Evolutionary conservation across 2,329 filamentous ascomycete species (phyloP), one percentile per base, ranked within the genome.

Genomic region (Diaporthe sp.): DNA sequence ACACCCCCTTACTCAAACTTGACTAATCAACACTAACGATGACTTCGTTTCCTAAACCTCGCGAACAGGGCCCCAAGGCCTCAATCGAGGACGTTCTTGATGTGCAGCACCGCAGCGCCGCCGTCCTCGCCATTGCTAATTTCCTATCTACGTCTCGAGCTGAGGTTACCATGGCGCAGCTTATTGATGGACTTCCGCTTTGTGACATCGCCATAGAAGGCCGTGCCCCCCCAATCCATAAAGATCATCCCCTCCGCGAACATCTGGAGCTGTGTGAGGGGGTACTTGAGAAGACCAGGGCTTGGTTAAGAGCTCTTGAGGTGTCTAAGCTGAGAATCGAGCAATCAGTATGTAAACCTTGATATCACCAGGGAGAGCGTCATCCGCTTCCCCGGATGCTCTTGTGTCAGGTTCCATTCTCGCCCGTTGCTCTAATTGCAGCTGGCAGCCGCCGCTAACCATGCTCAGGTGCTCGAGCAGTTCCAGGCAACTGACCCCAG

Each of bases 261-360:
- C 58, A 61, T 15, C 13, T 17, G 37, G 58, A 42, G 58, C 58
- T 61, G 15, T 61, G 58, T 27, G 35, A 61, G 35, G 58, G 58
- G 37, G 37, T 19, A 19, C 58, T 61, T 19, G 58, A 42, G 2
- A 61, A 7, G 37, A 44, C 58, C 3, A 42, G 37, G 37, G 35
- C 58, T 17, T 61, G 58, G 58, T 17, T 61, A 19, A 13, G 22
- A 42, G 58, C 13, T 19, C 27, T 61, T 5, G 58, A 61, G 37
- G 58, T 61, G 37, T 61, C 35, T n/a, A 61, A 61, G n/a, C 37
- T 61, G 58, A 27, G 9, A 25, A 27, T 61, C n/a, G 58, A 61
- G 58, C n/a, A 61, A 19, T 25, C n/a, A 25, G 58, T 44, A 27
- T 44, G 58, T 42, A 12, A n/a, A 22, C 3, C 32, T 58, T 58